Conservation (phyloP, 2,329 filamentous ascomycete genomes). For the Ophiostoma quercus region DNA sequence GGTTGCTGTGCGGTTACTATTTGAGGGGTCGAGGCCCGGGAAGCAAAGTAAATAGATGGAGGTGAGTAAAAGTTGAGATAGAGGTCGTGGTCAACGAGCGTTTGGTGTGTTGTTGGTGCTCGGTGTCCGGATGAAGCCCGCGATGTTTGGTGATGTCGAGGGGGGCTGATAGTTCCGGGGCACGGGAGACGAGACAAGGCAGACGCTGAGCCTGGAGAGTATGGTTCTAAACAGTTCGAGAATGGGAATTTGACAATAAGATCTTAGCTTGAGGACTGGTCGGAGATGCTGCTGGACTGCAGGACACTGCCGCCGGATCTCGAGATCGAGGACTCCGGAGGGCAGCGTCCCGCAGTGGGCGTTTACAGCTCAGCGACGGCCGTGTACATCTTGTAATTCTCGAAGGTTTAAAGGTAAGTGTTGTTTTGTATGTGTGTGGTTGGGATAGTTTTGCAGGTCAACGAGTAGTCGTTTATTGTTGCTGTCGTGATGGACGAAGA, state of each 20-base stretch:
- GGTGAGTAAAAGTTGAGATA: background rate
- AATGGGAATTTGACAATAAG: constrained; percentile 44
- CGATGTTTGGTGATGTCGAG: constrained; percentile 15
- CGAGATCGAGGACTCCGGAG: constrained; percentile 7
- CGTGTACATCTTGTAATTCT: constrained; percentile 62
- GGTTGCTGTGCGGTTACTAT: constrained; percentile 9
- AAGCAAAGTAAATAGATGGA: background rate
- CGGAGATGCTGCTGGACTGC: constrained; percentile 83
- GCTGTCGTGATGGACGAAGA: constrained; percentile 29
- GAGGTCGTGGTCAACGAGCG: background rate
- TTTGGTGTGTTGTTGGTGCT: background rate
- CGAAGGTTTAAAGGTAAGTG: constrained; percentile 52
- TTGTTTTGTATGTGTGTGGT: constrained; percentile 35
- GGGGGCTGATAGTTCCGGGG: constrained; percentile 25
- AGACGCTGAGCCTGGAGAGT: constrained; percentile 43
- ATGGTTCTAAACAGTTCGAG: constrained; percentile 60
- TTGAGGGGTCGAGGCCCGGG: constrained; percentile 14
- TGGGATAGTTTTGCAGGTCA: constrained; percentile 39
- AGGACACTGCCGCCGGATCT: constrained; percentile 43
- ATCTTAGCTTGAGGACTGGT: constrained; percentile 51
- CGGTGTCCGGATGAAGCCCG: background rate
- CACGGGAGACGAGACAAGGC: constrained; percentile 32
- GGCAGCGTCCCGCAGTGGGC: constrained; percentile 67
- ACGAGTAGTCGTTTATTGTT: constrained; percentile 56
- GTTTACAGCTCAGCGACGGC: constrained; percentile 89